Base-by-base conservation (phyloP, 495 filamentous ascomycete genomes). In the Neurospora sp. region DNA sequence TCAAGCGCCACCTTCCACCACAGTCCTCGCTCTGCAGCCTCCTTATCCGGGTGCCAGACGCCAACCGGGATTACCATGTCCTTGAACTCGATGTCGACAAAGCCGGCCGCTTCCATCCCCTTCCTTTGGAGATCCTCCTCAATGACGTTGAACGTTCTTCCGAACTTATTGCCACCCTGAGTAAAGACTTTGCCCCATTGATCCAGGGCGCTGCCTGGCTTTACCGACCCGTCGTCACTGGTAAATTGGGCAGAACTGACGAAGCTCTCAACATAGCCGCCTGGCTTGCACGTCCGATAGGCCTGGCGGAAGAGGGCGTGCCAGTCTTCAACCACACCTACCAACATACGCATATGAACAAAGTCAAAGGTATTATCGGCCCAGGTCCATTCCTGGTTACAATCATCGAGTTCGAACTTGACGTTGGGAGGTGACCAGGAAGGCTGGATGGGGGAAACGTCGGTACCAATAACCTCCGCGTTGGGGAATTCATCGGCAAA, bases 301-400 rank as follows among this genome's bases (percentile, higher is more conserved):
- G 74, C 78, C 14, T 82, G 79, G 83, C 84, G 14, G 44, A 75
- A 71, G 1, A 83, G 82, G n/a, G 73, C 79, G 3, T 80, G 77
- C 88, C 88, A 90, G 74, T 89, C 82, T 39, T 74, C 76, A 69
- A 90, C 80, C 20, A 83, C 85, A 46, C 81, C 86, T 41, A 83
- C 81, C 35, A 89, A 75, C 8, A 80, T 74, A n/a, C 89, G 84
- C 18, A 73, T 20, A 12, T 74, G 7, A 3, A 62, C 39, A 14
- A 89, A 90, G 81, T 92, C 91, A 75, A 92, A 91, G 70, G 78
- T 75, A 70, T 86, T 78, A 4, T 78, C 76, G 12, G 78, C 72
- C 74, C 83, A 89, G 5, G 84, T 80, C 89, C 88, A 91, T 23
- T 80, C 78, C 12, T 76, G 72, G 59, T 87, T 87, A 73, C 84